Percentiles rank a stretch among this genome's conserved stretches.
Evolutionary conservation across 306 rosid genomes (phyloP).

Genomic region (Crotalaria pallida): DNA sequence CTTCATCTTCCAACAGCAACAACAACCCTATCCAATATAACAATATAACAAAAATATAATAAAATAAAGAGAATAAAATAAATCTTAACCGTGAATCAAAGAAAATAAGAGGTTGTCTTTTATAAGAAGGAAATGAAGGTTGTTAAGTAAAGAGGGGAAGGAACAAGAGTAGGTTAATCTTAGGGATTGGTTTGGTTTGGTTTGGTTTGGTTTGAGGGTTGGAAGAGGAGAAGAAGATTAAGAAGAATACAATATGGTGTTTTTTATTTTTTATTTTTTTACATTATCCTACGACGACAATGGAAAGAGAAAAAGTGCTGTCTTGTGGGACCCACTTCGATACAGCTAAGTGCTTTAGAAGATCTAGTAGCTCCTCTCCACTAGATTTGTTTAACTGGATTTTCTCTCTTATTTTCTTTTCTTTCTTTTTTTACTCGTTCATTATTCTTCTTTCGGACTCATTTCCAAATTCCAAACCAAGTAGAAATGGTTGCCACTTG

Average conservation of each 20-base stretch:
- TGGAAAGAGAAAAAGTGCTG: constrained; percentile 25
- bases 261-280: too few relatives aligned
- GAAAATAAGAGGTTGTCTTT: not conserved
- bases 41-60: not conserved
- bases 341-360: not conserved
- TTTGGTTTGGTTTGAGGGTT: not conserved
- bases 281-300: not conserved
- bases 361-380: not conserved
- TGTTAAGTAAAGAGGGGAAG: not conserved
- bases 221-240: not conserved
- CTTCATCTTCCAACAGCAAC: constrained; percentile 43
- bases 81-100: not conserved
- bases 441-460: too few relatives aligned
- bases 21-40: constrained; percentile 9
- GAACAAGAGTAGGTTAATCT: not conserved
- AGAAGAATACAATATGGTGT: too few relatives aligned
- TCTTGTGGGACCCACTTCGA: constrained; percentile 12
- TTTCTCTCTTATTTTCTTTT: not conserved
- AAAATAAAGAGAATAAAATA: not conserved
- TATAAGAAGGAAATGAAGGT: not conserved
- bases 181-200: constrained; percentile 26
- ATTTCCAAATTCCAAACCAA: too few relatives aligned
- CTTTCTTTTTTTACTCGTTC: not conserved
- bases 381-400: not conserved
- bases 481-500: too few relatives aligned